Conservation (phyloP, 2,329 filamentous ascomycete species). For the Colletotrichum euphorbiae region DNA sequence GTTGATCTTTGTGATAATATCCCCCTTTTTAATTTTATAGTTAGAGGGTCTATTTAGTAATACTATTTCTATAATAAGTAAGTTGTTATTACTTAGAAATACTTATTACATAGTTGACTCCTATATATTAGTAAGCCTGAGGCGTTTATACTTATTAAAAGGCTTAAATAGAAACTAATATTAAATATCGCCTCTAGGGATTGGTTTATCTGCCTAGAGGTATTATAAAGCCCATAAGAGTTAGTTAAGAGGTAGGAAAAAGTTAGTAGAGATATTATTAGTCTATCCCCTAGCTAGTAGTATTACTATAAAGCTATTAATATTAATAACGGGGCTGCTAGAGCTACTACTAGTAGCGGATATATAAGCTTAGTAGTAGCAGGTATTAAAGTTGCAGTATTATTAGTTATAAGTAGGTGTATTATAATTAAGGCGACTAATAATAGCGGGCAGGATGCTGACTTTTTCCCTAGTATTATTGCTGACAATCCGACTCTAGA, state of each 20-base stretch:
- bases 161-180: constrained; percentile 97
- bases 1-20: constrained; percentile 93
- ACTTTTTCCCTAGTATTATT: constrained; percentile 99
- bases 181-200: constrained; percentile 92
- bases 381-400: constrained; percentile 95
- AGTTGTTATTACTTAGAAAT: constrained; percentile 93
- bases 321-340: constrained; percentile 97
- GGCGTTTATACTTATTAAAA: constrained; percentile 93
- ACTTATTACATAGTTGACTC: constrained; percentile 84
- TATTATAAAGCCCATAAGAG: constrained; percentile 88
- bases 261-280: constrained; percentile 97
- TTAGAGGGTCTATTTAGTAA: constrained; percentile 90
- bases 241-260: constrained; percentile 93
- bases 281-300: constrained; percentile 93
- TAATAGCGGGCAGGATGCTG: constrained; percentile 96
- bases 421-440: constrained; percentile 94
- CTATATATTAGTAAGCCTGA: constrained; percentile 86
- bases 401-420: constrained; percentile 97
- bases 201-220: constrained; percentile 78
- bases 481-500: constrained; percentile 95
- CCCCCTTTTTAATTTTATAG: constrained; percentile 89
- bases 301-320: constrained; percentile 91
- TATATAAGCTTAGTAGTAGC: constrained; percentile 98
- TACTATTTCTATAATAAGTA: constrained; percentile 96
- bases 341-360: constrained; percentile 97